Evolutionary conservation across 2,329 filamentous ascomycete genomes (phyloP).

Genomic region (Lachnellula hyalina): DNA sequence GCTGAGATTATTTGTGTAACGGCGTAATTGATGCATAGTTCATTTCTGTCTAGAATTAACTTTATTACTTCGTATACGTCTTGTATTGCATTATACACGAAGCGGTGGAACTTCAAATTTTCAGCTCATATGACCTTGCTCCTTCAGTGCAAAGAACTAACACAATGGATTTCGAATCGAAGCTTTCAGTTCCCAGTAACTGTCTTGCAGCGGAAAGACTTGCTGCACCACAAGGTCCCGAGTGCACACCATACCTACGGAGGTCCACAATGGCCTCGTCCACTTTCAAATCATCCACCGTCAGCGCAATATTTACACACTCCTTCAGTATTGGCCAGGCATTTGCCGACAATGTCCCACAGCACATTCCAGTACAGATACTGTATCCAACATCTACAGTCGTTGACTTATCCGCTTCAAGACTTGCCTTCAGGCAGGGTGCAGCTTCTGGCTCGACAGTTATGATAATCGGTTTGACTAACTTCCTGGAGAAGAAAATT

Average conservation of each 20-base stretch:
- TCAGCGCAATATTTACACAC: slow-evolving; percentile 39
- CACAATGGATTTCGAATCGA: slow-evolving; percentile 45
- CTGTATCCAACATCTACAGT: slow-evolving; percentile 37
- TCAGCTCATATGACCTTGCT: slow-evolving; percentile 43
- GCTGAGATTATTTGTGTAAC: too few relatives aligned
- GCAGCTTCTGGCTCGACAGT: slow-evolving; percentile 66
- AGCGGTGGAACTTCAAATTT: not conserved
- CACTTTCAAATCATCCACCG: slow-evolving; percentile 39
- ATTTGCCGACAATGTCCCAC: slow-evolving; percentile 42
- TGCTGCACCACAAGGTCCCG: slow-evolving; percentile 43
- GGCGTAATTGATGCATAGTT: too few relatives aligned
- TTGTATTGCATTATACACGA: not conserved
- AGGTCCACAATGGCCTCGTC: slow-evolving; percentile 39
- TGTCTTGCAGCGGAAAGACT: slow-evolving; percentile 46
- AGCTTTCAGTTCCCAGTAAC: not conserved
- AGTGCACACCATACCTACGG: slow-evolving; percentile 32
- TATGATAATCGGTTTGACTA: slow-evolving; percentile 48
- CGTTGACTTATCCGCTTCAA: slow-evolving; percentile 35
- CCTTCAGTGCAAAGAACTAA: slow-evolving; percentile 66
- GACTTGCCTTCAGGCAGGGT: slow-evolving; percentile 50
- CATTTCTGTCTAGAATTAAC: too few relatives aligned
- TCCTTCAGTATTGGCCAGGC: slow-evolving; percentile 40
- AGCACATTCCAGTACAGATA: slow-evolving; percentile 47
- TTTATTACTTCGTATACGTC: not conserved
- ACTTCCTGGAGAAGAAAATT: slow-evolving; percentile 42